Evolutionary conservation across 148 eudicot genomes (phyloP).

Genomic region (Heliamphora exappendiculata): DNA sequence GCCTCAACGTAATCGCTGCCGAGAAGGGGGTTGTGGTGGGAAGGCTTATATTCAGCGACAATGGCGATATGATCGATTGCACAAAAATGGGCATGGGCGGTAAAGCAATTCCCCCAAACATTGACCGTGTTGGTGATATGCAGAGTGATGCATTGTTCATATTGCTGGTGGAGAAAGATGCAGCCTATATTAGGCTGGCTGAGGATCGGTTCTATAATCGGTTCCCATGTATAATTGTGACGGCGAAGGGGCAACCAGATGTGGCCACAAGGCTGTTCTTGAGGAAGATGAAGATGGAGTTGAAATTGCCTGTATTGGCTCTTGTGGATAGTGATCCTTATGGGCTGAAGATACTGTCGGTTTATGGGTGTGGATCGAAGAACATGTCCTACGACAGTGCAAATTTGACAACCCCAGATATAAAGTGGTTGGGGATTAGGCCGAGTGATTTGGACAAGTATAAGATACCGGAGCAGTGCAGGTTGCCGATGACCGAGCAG

Average conservation of each 20-base stretch:
- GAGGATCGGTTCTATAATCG: constrained; percentile 89
- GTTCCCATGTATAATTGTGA: constrained; percentile 83
- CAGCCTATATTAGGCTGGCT: constrained; percentile 78
- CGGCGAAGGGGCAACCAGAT: constrained; percentile 92
- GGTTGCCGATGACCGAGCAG: constrained; percentile 96
- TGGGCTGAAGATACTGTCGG: constrained; percentile 86
- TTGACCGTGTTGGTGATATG: constrained; percentile 83
- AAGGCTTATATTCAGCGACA: constrained; percentile 65
- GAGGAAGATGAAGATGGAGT: constrained; percentile 79
- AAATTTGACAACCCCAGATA: constrained; percentile 87
- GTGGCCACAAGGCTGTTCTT: constrained; percentile 81
- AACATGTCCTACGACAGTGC: constrained; percentile 98
- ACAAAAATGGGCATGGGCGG: constrained; percentile 95
- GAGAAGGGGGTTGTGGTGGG: constrained; percentile 97
- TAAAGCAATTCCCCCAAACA: constrained; percentile 88
- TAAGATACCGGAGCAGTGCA: constrained; percentile 83
- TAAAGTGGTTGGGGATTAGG: constrained; percentile 89
- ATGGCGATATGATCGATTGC: constrained; percentile 90
- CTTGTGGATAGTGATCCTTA: constrained; percentile 96
- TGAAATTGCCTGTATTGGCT: constrained; percentile 81
- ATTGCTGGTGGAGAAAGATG: constrained; percentile 85
- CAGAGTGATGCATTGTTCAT: constrained; percentile 80
- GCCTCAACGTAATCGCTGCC: constrained; percentile 70
- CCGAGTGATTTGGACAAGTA: constrained; percentile 98
- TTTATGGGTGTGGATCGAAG: constrained; percentile 95